Base-by-base conservation (phyloP, 2,329 filamentous ascomycete genomes). In the Amphichorda felina region DNA sequence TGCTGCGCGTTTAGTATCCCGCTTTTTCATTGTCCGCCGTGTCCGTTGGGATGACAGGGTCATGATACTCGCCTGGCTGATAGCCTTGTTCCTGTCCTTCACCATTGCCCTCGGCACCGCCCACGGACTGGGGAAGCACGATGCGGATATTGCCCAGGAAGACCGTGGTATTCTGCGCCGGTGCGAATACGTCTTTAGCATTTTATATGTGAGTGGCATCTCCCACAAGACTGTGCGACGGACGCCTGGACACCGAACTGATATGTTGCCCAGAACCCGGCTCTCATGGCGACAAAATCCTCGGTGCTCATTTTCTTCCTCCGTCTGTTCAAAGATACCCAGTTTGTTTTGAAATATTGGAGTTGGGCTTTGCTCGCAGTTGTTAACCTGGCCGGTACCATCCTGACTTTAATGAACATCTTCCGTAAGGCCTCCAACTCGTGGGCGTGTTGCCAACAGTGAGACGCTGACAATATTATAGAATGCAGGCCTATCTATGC, bases 301-400 rank as follows among this genome's bases (percentile, higher is more conserved):
- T 93, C 86, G n/a, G 84, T 95, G 47, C 68, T 95, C 39, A 70
- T 91, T 36, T 95, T 95, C 57, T 95, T 93, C 59, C 68, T 95
- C 34, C 79, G 81, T 28, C 68, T 95, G 33, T 83, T 85, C 18
- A 81, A 79, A 47, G 82, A 85, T 40, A 79, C 74, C 0, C 77
- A 93, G 45, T 75, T 75, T 42, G 66, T 88, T 34, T 79, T 94
- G 44, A 76, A 82, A 40, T 74, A 81, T 57, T 78, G 79, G n/a
- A 91, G 85, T n/a, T 87, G 87, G 64, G 65, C 70, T 4, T 86
- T 83, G 0, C 63, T 95, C 2, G 66, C 64, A 33, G 68, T 94
- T 16, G 86, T 94, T 52, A 93, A 91, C 49, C 52, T 79, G 7
- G 81, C 82, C 21, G 88, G 87, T 11, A 47, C 77, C 15, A 82